Evolutionary conservation across 345 rosid species (phyloP), one percentile per base, ranked within the genome.

Genomic region (Mallotus nudiflorus): DNA sequence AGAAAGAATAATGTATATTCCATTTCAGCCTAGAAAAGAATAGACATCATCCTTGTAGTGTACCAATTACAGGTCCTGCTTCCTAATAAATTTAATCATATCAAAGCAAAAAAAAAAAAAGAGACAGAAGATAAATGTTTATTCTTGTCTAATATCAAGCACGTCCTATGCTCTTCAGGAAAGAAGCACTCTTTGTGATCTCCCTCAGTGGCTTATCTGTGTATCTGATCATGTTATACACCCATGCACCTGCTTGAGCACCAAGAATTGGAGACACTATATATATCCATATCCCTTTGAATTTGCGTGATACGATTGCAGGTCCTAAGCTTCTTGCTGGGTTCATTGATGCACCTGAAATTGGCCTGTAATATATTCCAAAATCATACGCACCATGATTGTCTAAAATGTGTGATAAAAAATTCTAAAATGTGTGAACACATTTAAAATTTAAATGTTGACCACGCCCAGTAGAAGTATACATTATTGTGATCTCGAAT

Each of bases 241-340:
- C 82, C 93, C 82, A 86, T 1, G 94, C 97, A 40, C 97, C 98
- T 0, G 86, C 75, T 5, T 85, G 78, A 0, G 97, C 98, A 18
- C 98, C 98, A 10, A 90, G 83, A 1, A 65, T 72, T 3, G 99
- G 97, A 0, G 91, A 39, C 0, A 64, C 66, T 1, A 91, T 60
- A 72, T 92, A 95, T 18, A 92, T 75, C 98, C 97, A 95, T 55
- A 95, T 3, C 11, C 92, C 94, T 56, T 27, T 79, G 75, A 78
- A 91, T 42, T 87, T 63, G 25, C 56, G 66, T 0, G 76, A 91
- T 2, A 85, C 92, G 4, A 94, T 76, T 57, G 97, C 98, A 0
- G 97, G 97, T 49, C 98, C 98, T 78, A 91, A 78, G 76, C 89
- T 90, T 70, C 98, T 80, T 73, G 91, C 94, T 27, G 97, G 97